Base-by-base conservation (phyloP, 2,329 filamentous ascomycete species). In the Botryotinia globosa region DNA sequence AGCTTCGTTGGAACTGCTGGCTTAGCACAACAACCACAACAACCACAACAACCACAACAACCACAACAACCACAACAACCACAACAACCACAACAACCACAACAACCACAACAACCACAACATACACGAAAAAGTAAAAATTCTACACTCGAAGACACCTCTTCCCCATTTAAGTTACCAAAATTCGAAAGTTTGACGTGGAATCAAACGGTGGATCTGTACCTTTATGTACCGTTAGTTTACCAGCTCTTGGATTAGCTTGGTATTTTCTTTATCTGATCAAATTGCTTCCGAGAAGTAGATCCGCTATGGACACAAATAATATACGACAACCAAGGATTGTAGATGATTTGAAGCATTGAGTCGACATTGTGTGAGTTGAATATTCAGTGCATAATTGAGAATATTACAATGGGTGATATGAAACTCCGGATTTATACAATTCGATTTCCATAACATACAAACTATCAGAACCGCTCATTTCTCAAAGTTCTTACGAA, bases 1-100 rank as follows among this genome's bases (percentile, higher is more conserved):
- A 59, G 37, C n/a, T 69, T 69, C 20, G 59, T 69, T 3, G 66
- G 66, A 12, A 69, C 66, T 69, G 66, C 51, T 25, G 51, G 66
- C 29, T 59, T 68, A 22, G 65, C 65, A 42, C 34, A 51, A 16
- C n/a, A n/a, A n/a, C n/a, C n/a, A n/a, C n/a, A n/a, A n/a, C n/a
- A n/a, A n/a, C n/a, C n/a, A n/a, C n/a, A n/a, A n/a, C n/a, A n/a
- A n/a, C n/a, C n/a, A n/a, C n/a, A n/a, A n/a, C n/a, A n/a, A n/a
- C n/a, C n/a, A n/a, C n/a, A n/a, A n/a, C n/a, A n/a, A n/a, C n/a
- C n/a, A n/a, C n/a, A n/a, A n/a, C n/a, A n/a, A n/a, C n/a, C n/a
- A n/a, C n/a, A n/a, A n/a, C n/a, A n/a, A n/a, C n/a, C n/a, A n/a
- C n/a, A n/a, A n/a, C n/a, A n/a, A n/a, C n/a, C n/a, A n/a, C n/a